phyloP scores from a whole-genome alignment of 2,329 filamentous ascomycete genomes.

The Xenosphaeropsis pyriputrescens region DNA sequence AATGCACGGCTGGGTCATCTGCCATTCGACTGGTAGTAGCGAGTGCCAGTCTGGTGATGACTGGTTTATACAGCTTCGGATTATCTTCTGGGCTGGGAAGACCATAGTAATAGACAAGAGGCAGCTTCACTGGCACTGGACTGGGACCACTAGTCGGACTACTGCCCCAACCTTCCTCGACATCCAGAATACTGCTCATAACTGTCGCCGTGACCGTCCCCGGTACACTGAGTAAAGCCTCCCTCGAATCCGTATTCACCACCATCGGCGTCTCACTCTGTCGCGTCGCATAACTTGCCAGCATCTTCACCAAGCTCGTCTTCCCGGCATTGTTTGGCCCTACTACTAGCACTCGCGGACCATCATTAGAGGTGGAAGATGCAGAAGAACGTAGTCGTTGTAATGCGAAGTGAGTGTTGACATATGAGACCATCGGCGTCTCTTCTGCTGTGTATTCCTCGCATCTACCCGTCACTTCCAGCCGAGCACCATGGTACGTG shows the following conservation, averaged over 20 bases:
- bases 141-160: slow-evolving; percentile 86
- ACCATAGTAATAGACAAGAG: slow-evolving; percentile 82
- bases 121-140: slow-evolving; percentile 78
- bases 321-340: slow-evolving; percentile 72
- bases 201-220: slow-evolving; percentile 78
- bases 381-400: slow-evolving; percentile 55
- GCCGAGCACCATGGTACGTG: slow-evolving; percentile 79
- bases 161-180: slow-evolving; percentile 79
- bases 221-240: slow-evolving; percentile 64
- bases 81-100: slow-evolving; percentile 59
- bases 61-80: slow-evolving; percentile 53
- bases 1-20: slow-evolving; percentile 57
- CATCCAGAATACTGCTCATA: slow-evolving; percentile 75
- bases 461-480: slow-evolving; percentile 54
- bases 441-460: slow-evolving; percentile 58
- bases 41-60: slow-evolving; percentile 64
- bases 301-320: slow-evolving; percentile 61
- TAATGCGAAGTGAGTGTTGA: slow-evolving; percentile 81
- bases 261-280: slow-evolving; percentile 62
- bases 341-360: slow-evolving; percentile 73
- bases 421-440: slow-evolving; percentile 65
- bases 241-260: slow-evolving; percentile 71
- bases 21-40: slow-evolving; percentile 64
- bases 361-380: slow-evolving; percentile 32
- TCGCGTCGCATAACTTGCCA: slow-evolving; percentile 68